Conservation (phyloP, 2,329 filamentous ascomycete species). For the Alternaria metachromatica region DNA sequence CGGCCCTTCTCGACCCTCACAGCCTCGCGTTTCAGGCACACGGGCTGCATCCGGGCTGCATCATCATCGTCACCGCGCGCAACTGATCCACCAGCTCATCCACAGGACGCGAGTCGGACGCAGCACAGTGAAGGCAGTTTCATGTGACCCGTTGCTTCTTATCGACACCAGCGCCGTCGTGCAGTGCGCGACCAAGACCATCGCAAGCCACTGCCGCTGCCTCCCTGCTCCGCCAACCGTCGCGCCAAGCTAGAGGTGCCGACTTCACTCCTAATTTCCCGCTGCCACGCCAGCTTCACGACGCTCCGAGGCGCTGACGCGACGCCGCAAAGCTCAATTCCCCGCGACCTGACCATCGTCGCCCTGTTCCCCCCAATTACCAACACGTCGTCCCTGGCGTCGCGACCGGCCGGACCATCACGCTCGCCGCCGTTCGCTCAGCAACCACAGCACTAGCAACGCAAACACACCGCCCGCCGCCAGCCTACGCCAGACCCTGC, state of each 20-base stretch:
- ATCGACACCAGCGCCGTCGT: slow-evolving; percentile 7
- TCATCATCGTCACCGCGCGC: slow-evolving; percentile 7
- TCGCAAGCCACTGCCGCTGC: slow-evolving; percentile 34
- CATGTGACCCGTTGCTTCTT: slow-evolving; percentile 1
- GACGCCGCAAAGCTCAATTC: slow-evolving; percentile 18
- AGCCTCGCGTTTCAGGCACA: slow-evolving; percentile 23
- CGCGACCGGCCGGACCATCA: neutral
- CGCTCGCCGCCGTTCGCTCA: slow-evolving; percentile 22
- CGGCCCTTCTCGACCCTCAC: slow-evolving; percentile 4
- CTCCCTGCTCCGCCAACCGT: slow-evolving; percentile 27
- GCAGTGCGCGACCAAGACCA: slow-evolving; percentile 22
- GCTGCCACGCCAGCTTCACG: slow-evolving; percentile 28
- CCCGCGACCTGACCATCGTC: slow-evolving; percentile 1
- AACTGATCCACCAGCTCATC: slow-evolving; percentile 1
- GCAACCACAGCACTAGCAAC: slow-evolving; percentile 10
- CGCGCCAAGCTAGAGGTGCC: slow-evolving; percentile 40
- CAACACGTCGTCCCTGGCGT: neutral
- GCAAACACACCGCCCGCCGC: slow-evolving; percentile 23
- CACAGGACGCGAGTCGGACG: neutral
- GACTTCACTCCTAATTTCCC: slow-evolving; percentile 45
- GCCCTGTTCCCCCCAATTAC: slow-evolving; percentile 6
- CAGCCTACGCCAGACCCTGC: slow-evolving; percentile 20
- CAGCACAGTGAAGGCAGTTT: neutral
- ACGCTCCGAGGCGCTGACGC: slow-evolving; percentile 33
- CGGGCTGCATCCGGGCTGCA: neutral